Evolutionary conservation across 306 rosid species (phyloP), one percentile per base, ranked within the genome.

Genomic region (Ormosia emarginata): DNA sequence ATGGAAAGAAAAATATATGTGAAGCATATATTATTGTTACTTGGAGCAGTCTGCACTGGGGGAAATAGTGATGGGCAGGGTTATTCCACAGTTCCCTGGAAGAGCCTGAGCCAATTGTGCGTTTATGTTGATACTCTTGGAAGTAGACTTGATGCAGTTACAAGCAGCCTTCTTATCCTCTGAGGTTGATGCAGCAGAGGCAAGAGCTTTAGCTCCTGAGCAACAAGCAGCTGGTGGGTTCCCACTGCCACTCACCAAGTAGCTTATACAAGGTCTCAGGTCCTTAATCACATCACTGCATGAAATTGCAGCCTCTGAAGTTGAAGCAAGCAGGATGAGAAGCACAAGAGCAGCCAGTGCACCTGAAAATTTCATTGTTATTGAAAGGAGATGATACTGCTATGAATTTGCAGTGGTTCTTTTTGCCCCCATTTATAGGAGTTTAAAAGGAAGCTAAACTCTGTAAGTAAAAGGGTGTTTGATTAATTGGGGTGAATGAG

Each of bases 161-260:
- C 98, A 94, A 12, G 92, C 94, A 52, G 92, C 17, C 57, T 86
- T 89, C 84, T 75, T 90, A 43, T 94, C 94, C 4, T 77, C 92
- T 0, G 88, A 3, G 56, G 84, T 79, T 58, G 91, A 52, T 12
- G 89, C 89, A 8, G 92, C 90, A 3, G 91, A 70, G 0, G 91
- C 90, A 24, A 92, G 90, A n/a, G 92, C 85, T 33, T 85, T 82
- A 29, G 73, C 95, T 14, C 98, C 97, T 2, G 89, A 8, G 56
- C 98, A 94, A 46, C 98, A 94, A 7, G 82, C 77, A 33, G 71
- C 62, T 3, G 98, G 95, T 36, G 97, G 98, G 64, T 85, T 75
- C 59, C 95, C 97, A 49, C 90, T 83, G 5, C 98, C 97, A 70
- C 79, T 88, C 43, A 84, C 80, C 80, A 94, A 87, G 86, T 94